These are phyloP conservation scores for Bryoerythrophyllum caledonicum DNA, from an alignment of 225 moss, liverwort and hornwort species.

Conservation along the genomic window DNA sequence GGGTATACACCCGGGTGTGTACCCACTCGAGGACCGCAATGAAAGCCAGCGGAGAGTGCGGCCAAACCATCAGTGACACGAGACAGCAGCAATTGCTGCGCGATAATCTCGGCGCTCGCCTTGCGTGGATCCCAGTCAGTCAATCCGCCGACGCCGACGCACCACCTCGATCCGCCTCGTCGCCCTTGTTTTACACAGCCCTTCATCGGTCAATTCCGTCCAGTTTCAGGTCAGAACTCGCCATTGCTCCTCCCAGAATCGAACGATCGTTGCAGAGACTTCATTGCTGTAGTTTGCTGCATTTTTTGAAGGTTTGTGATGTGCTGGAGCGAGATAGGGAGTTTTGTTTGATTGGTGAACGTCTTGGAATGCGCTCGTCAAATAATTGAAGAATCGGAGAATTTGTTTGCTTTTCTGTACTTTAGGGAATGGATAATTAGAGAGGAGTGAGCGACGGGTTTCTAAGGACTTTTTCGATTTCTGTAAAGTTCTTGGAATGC, in stretches of 20 bases:
- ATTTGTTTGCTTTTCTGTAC: background rate
- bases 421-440: background rate
- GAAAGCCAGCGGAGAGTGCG: background rate
- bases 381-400: background rate
- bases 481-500: background rate
- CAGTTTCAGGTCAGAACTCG: background rate
- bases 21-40: background rate
- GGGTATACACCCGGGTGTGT: too few relatives aligned
- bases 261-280: background rate
- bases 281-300: background rate
- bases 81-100: background rate
- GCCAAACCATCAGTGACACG: background rate
- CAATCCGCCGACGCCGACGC: constrained; percentile 6
- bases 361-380: background rate
- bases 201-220: background rate
- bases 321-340: too few relatives aligned
- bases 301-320: background rate
- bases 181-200: background rate
- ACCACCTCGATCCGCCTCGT: background rate
- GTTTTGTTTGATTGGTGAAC: background rate
- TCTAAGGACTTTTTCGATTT: background rate
- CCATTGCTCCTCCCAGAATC: too few relatives aligned
- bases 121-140: constrained; percentile 17
- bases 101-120: background rate
- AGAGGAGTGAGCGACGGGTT: background rate